Conservation (phyloP, 2,329 filamentous ascomycete genomes). For the Alternaria longipes region DNA sequence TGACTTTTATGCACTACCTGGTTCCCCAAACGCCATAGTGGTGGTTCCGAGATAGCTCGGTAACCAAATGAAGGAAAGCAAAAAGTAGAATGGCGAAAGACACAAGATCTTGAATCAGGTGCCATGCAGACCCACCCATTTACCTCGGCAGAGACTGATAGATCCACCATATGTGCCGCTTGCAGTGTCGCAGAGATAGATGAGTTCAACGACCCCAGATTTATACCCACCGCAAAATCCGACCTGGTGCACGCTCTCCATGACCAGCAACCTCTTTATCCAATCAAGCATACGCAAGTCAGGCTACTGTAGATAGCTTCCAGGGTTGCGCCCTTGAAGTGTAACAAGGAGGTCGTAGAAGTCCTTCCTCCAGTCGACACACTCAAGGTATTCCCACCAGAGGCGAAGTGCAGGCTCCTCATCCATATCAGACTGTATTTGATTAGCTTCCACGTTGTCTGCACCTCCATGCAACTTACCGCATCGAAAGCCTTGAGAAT, state of each 20-base stretch:
- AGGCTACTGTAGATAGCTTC: slow-evolving; percentile 9
- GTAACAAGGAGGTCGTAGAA: slow-evolving; percentile 55
- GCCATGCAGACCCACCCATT: not conserved
- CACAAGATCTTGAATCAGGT: not conserved
- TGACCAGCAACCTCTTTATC: not conserved
- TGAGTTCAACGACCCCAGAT: not conserved
- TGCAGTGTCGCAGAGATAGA: not conserved
- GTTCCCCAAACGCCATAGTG: not conserved
- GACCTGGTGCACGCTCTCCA: not conserved
- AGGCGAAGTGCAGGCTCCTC: slow-evolving; percentile 54
- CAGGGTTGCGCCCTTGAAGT: slow-evolving; percentile 25
- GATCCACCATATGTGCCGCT: not conserved
- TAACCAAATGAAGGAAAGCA: not conserved
- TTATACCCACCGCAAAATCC: not conserved
- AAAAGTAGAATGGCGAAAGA: not conserved
- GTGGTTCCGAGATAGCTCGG: not conserved
- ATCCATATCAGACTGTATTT: slow-evolving; percentile 49
- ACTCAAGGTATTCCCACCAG: slow-evolving; percentile 60
- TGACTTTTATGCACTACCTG: slow-evolving; percentile 6
- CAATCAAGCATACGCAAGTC: not conserved
- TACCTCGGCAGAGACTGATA: not conserved
- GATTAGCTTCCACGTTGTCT: slow-evolving; percentile 3
- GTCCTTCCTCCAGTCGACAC: slow-evolving; percentile 51
- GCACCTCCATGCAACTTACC: slow-evolving; percentile 32
- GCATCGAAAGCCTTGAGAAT: slow-evolving; percentile 53